Evolutionary conservation across 495 filamentous ascomycete genomes (phyloP).

Genomic region (Neurospora sp.): DNA sequence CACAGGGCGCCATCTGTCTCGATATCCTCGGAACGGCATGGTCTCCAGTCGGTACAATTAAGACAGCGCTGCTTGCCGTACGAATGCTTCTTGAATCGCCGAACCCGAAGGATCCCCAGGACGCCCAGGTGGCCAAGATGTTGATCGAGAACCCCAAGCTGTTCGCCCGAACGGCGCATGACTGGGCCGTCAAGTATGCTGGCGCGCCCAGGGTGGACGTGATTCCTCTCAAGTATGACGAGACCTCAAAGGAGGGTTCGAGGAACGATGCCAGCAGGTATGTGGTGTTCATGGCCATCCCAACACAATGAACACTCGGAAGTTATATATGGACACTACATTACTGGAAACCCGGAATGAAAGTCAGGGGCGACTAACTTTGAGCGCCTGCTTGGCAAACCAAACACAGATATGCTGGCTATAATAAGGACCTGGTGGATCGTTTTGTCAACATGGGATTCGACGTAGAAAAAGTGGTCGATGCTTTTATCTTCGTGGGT

Average conservation of each 20-base stretch:
- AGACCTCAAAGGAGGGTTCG: slow-evolving; percentile 1
- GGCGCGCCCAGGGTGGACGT: slow-evolving; percentile 51
- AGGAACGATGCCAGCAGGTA: slow-evolving; percentile 31
- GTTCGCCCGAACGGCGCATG: slow-evolving; percentile 73
- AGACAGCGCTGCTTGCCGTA: slow-evolving; percentile 84
- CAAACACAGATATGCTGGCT: slow-evolving; percentile 67
- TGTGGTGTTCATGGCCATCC: not conserved
- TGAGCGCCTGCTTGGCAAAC: not conserved
- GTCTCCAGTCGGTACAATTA: slow-evolving; percentile 93
- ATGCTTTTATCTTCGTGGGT: slow-evolving; percentile 71
- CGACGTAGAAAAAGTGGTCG: slow-evolving; percentile 76
- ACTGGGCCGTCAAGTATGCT: slow-evolving; percentile 83
- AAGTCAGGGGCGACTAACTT: not conserved
- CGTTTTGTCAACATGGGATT: slow-evolving; percentile 94
- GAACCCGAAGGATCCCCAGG: slow-evolving; percentile 94
- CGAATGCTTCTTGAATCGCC: slow-evolving; percentile 89
- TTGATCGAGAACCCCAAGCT: slow-evolving; percentile 65
- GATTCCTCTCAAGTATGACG: slow-evolving; percentile 8
- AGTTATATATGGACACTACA: not conserved
- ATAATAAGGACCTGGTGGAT: slow-evolving; percentile 76
- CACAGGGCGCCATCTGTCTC: slow-evolving; percentile 94
- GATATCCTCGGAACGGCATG: slow-evolving; percentile 84
- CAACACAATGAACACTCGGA: not conserved
- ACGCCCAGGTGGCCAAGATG: slow-evolving; percentile 92
- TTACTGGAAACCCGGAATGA: not conserved